Conservation (phyloP, 2,329 filamentous ascomycete species). For the Botrytis squamosa region DNA sequence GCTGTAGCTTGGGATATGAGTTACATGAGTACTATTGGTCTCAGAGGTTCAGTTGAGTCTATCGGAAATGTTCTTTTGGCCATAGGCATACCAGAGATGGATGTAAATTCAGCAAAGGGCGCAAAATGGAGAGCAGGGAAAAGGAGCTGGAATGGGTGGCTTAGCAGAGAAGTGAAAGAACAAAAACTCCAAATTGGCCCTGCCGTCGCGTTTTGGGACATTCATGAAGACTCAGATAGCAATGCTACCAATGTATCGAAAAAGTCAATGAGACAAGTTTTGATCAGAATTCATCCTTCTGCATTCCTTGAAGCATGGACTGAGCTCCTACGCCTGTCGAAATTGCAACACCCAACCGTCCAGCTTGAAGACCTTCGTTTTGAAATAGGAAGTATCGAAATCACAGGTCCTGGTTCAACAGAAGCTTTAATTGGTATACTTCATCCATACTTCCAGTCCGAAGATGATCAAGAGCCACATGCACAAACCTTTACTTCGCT, state of each 20-base stretch:
- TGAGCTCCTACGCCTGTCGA: conserved; percentile 56
- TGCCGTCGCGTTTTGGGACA: conserved; percentile 73
- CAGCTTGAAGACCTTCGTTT: conserved; percentile 66
- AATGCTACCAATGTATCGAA: conserved; percentile 42
- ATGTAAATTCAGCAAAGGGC: conserved; percentile 62
- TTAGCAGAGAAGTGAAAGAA: conserved; percentile 55
- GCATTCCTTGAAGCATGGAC: conserved; percentile 68
- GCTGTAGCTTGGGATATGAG: conserved; percentile 90
- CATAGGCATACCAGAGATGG: conserved; percentile 60
- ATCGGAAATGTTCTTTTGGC: conserved; percentile 65
- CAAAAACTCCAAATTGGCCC: conserved; percentile 63
- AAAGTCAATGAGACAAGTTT: conserved; percentile 46
- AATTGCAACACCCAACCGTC: conserved; percentile 60
- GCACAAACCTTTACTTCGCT: conserved; percentile 52
- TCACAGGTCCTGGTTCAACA: conserved; percentile 72
- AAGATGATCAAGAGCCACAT: conserved; percentile 43
- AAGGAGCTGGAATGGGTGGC: conserved; percentile 56
- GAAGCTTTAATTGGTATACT: conserved; percentile 73
- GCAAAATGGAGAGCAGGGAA: conserved; percentile 69
- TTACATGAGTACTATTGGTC: conserved; percentile 82
- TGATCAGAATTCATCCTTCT: conserved; percentile 79
- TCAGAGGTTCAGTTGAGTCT: conserved; percentile 66
- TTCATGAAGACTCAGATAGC: conserved; percentile 26
- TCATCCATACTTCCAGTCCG: conserved; percentile 47
- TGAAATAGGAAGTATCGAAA: conserved; percentile 70